A percentile compares a stretch with the other conserved stretches of the same genome.
phyloP scores from a whole-genome alignment of 1,284 basidiomycete species.

The Cutaneotrichosporon sp. region DNA sequence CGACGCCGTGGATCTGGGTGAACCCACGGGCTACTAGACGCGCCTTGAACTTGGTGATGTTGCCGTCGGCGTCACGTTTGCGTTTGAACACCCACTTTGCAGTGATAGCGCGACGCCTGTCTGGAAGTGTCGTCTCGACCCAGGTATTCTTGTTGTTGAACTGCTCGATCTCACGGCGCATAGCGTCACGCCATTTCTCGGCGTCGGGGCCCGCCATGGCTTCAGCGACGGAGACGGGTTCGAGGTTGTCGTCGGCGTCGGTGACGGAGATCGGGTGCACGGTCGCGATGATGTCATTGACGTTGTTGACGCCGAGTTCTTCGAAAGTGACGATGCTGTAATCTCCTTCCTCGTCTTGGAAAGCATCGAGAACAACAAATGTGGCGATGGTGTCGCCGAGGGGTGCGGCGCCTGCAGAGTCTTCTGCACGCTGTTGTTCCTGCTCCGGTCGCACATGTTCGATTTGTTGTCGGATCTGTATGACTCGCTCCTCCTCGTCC shows the following conservation, averaged over 20 bases:
- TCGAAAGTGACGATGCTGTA: not conserved
- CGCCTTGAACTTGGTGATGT: constrained; percentile 50
- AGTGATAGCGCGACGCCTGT: constrained; percentile 1
- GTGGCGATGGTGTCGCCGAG: not conserved
- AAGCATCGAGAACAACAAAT: not conserved
- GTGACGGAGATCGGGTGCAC: too few species aligned
- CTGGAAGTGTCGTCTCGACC: not conserved
- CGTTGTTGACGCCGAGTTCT: not conserved
- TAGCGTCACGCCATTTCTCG: constrained; percentile 5
- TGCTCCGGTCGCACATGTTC: not conserved
- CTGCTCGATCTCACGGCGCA: constrained; percentile 4
- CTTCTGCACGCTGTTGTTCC: not conserved
- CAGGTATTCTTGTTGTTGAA: constrained; percentile 9
- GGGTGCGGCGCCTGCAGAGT: not conserved
- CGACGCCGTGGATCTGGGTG: constrained; percentile 52
- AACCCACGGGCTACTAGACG: constrained; percentile 56
- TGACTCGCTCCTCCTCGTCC: not conserved
- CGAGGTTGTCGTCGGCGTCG: not conserved
- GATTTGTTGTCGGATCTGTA: not conserved
- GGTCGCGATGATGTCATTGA: not conserved
- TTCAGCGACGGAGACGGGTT: not conserved
- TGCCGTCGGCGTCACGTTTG: constrained; percentile 51
- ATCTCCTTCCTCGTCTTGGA: not conserved
- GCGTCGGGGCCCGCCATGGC: not conserved
- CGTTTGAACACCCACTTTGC: constrained; percentile 35